Base-by-base conservation (phyloP, 352 stramenopile genomes). In the Globisporangium nodosum region DNA sequence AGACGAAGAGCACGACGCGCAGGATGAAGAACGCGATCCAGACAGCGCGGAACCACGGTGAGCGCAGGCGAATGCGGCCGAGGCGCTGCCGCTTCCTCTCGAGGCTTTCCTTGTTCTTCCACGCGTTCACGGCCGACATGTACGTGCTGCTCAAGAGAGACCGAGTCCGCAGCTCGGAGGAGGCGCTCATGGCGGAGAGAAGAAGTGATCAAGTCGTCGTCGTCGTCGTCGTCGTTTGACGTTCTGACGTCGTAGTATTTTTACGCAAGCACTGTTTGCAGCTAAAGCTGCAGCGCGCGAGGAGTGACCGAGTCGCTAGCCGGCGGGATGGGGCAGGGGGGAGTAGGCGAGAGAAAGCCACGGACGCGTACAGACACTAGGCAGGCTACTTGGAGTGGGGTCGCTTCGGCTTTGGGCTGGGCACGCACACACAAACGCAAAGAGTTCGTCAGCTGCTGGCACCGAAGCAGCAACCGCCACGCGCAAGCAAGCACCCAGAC, bases 331-430 rank as follows among this genome's bases (percentile, higher is more conserved):
- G 39, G 33, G 6, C 5, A n/a, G 8, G 7, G n/a, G 20, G 7
- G 24, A 49, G 45, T 27, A 31, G 45, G 45, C 45, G 45, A 13
- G 20, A 49, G 11, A 15, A 49, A 49, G 54, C 35, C 37, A 54
- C 35, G 43, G 30, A 65, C 59, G 59, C 46, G 54, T 21, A 56
- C 52, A 60, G 21, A 52, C 37, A 56, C 33, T 33, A 31, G 45
- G 15, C 20, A 27, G 45, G 52, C 59, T 65, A 70, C 45, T 59
- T 65, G 24, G 58, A 56, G 21, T 62, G 45, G 3, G 58, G 61
- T 42, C 65, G 65, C 47, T 72, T 54, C 13, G 65, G 65, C 40
- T 66, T 72, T 42, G 65, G 65, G 63, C 65, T 72, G 48, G 24
- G 24, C 5, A 24, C 2, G 20, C 3, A 60, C 21, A 5, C 45